phyloP scores from a whole-genome alignment of 768 basidiomycete species.

The Amanita muscaria region DNA sequence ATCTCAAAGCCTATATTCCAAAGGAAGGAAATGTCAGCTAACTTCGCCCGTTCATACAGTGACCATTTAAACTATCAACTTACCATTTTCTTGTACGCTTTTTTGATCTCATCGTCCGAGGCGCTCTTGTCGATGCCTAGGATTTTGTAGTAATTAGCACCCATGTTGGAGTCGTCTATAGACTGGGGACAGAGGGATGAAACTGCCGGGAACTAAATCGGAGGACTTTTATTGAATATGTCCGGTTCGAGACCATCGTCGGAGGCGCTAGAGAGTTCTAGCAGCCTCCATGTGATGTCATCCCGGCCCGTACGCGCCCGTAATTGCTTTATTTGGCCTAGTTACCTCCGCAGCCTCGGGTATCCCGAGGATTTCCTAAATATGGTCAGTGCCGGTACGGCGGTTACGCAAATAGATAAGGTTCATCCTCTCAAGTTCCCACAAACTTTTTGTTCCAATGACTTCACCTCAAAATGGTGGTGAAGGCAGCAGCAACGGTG shows the following conservation, averaged over 20 bases:
- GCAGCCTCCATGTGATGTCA: conserved; percentile 20
- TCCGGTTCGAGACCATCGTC: background rate
- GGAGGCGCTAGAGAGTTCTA: conserved; percentile 24
- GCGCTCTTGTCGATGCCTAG: conserved; percentile 71
- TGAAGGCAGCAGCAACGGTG: background rate
- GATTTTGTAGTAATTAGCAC: conserved; percentile 81
- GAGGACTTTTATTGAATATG: conserved; percentile 12
- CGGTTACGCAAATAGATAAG: too few relatives aligned
- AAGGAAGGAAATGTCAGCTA: background rate
- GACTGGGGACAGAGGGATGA: conserved; percentile 4
- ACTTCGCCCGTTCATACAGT: too few relatives aligned
- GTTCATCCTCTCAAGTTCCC: too few relatives aligned
- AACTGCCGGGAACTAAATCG: conserved; percentile 3
- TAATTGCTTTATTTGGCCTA: background rate
- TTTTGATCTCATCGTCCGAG: conserved; percentile 81
- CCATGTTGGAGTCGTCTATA: conserved; percentile 37
- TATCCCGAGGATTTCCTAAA: too few relatives aligned
- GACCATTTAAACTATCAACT: too few relatives aligned
- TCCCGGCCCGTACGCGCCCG: background rate
- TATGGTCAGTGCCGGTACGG: too few relatives aligned
- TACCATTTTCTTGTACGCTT: conserved; percentile 92
- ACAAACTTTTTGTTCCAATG: background rate
- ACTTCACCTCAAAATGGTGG: conserved; percentile 4
- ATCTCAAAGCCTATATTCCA: conserved; percentile 67
- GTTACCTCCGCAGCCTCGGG: background rate